Evolutionary conservation across 345 rosid genomes (phyloP).

Genomic region (Murraya paniculata): DNA sequence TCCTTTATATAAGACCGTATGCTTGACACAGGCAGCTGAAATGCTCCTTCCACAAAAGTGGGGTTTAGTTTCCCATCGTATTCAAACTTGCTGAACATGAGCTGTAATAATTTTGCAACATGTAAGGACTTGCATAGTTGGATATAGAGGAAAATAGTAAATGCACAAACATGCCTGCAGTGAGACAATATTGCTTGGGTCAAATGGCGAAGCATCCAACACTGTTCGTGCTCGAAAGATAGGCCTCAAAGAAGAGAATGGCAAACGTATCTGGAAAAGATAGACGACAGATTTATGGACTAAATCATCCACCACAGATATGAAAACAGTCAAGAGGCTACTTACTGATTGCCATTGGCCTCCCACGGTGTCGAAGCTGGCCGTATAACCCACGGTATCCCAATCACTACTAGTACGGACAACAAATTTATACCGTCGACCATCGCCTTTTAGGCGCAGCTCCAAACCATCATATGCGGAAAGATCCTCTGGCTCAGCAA

Average conservation of each 20-base stretch:
- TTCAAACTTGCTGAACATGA: conserved; percentile 97
- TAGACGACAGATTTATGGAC: background rate
- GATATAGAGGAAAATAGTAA: background rate
- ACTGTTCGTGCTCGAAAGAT: conserved; percentile 76
- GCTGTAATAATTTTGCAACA: conserved; percentile 42
- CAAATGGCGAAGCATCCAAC: conserved; percentile 75
- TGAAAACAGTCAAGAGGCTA: conserved; percentile 3
- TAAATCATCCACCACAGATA: background rate
- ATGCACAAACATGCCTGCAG: conserved; percentile 55
- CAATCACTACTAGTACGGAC: conserved; percentile 75
- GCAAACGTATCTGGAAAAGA: conserved; percentile 53
- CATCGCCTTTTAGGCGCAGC: conserved; percentile 76
- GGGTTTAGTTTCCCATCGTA: conserved; percentile 93
- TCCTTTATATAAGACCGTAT: conserved; percentile 66
- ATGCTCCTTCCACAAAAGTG: conserved; percentile 76
- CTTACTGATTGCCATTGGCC: conserved; percentile 93
- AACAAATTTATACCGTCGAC: conserved; percentile 79
- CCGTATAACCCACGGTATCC: conserved; percentile 91
- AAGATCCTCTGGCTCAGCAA: conserved; percentile 67
- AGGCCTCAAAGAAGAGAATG: conserved; percentile 85
- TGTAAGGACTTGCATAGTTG: background rate
- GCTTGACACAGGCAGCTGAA: conserved; percentile 75
- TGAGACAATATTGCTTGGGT: conserved; percentile 64
- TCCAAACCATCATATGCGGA: conserved; percentile 92
- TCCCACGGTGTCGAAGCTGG: conserved; percentile 68